Conservation (phyloP, 1,284 basidiomycete genomes). For the Clitocybe nebularis region DNA sequence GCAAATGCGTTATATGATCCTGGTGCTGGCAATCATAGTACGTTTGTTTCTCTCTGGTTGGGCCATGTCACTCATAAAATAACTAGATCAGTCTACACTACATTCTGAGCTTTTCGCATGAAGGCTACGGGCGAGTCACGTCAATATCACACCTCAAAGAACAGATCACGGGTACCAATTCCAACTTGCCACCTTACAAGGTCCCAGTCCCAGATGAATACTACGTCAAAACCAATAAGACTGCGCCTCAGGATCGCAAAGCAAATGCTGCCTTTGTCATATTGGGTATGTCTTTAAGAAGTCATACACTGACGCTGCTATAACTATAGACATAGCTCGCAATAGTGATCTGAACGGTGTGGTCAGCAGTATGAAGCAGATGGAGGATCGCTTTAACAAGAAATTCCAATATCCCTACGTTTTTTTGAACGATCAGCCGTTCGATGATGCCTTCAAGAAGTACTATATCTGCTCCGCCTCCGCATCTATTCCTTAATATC, state of each 20-base stretch:
- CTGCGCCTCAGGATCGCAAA: constrained; percentile 42
- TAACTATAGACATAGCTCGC: constrained; percentile 42
- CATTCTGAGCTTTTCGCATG: constrained; percentile 68
- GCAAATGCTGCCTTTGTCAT: constrained; percentile 87
- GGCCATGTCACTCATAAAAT: constrained; percentile 1
- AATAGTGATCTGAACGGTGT: constrained; percentile 78
- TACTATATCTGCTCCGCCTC: constrained; percentile 22
- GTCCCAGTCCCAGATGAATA: constrained; percentile 52
- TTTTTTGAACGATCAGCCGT: constrained; percentile 81
- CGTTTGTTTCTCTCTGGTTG: constrained; percentile 21
- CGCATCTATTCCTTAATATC: constrained; percentile 1
- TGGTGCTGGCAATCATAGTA: constrained; percentile 65
- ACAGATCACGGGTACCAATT: constrained; percentile 32
- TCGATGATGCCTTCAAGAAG: constrained; percentile 76
- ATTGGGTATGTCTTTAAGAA: constrained; percentile 50
- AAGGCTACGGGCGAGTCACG: constrained; percentile 63
- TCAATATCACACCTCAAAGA: constrained; percentile 53
- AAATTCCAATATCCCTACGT: constrained; percentile 84
- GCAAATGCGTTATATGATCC: constrained; percentile 68
- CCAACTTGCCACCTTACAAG: constrained; percentile 44
- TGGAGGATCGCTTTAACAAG: constrained; percentile 83
- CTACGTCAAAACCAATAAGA: constrained; percentile 39
- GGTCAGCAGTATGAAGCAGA: constrained; percentile 70
- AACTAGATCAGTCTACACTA: constrained; percentile 66
- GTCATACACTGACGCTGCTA: too few species aligned